Base-by-base conservation (phyloP, 192 early-diverging fungal species). In the Funneliformis mosseae region DNA sequence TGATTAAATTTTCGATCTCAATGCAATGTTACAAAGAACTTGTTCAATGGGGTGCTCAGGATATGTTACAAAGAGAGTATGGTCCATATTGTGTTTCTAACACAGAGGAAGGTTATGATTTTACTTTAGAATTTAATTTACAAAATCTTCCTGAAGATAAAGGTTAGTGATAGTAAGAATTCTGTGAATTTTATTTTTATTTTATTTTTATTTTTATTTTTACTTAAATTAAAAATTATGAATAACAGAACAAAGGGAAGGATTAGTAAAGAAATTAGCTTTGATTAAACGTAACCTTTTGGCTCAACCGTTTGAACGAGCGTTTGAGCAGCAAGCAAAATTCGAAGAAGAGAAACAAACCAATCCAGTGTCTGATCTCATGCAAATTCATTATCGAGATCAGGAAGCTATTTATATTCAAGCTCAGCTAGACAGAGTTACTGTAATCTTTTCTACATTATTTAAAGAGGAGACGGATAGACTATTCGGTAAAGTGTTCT, bases 391-490 rank as follows among this genome's bases (percentile, higher is more conserved):
- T 81, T 99, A 98, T 84, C 93, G 98, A 48, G 94, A 96, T 72
- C 93, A 92, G 70, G 98, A 99, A 84, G 93, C 96, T 12, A 95
- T 97, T 74, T 97, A 96, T 83, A 88, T 99, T 78, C 92, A 96
- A 83, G 93, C 95, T 45, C 91, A 90, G 81, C 87, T 93, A 43
- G 98, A 99, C 84, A 92, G 97, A 42, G 96, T 99, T 61, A 99
- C 98, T 3, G 97, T 98, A 27, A 97, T 98, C 69, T 99, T 98
- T 86, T 95, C 93, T 42, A 98, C 97, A 12, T 88, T 91, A 84
- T 99, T 99, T 86, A 97, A 96, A 85, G 98, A 99, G 77, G 98
- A 99, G 81, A 95, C 96, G 12, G 98, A 99, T 83, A 91, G 92
- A 43, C 93, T 99, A 79, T 93, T 96, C 86, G 98, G 97, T 67